These are phyloP conservation scores for Meyerozyma guilliermondii DNA, from an alignment of 1,139 yeast species.

Conservation along the genomic window DNA sequence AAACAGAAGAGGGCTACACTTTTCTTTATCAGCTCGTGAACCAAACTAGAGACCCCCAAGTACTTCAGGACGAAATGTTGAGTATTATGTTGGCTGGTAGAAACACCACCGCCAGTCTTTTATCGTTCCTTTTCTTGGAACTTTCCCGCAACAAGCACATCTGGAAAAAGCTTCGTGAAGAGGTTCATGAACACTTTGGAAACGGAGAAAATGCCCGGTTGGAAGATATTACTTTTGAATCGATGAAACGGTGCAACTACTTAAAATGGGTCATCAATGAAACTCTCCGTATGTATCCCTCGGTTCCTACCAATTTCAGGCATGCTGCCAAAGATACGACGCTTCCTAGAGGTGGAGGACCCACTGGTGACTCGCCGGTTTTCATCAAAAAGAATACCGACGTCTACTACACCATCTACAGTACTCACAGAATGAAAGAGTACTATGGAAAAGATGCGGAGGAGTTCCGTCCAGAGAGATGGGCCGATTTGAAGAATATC, in stretches of 20 bases:
- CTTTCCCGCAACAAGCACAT: slow-evolving; percentile 9
- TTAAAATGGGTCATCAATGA: slow-evolving; percentile 12
- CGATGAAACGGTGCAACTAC: slow-evolving; percentile 12
- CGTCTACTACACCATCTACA: slow-evolving; percentile 10
- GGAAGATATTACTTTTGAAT: slow-evolving; percentile 10
- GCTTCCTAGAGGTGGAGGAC: slow-evolving; percentile 12
- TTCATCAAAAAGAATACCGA: slow-evolving; percentile 11
- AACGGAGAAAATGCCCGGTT: slow-evolving; percentile 7
- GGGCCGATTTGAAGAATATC: slow-evolving; percentile 10
- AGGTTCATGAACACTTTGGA: slow-evolving; percentile 9
- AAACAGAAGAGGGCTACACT: slow-evolving; percentile 8
- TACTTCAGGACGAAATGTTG: slow-evolving; percentile 11
- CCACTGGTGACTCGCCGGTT: slow-evolving; percentile 9
- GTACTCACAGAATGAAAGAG: slow-evolving; percentile 8
- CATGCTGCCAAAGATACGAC: slow-evolving; percentile 10
- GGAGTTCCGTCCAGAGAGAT: slow-evolving; percentile 12
- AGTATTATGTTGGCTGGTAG: slow-evolving; percentile 14
- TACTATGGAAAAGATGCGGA: slow-evolving; percentile 10
- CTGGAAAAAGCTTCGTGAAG: slow-evolving; percentile 8
- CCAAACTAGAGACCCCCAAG: slow-evolving; percentile 11
- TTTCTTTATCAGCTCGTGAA: slow-evolving; percentile 14
- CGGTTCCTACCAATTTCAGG: slow-evolving; percentile 12
- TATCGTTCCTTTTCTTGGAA: slow-evolving; percentile 12
- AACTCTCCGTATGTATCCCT: slow-evolving; percentile 11
- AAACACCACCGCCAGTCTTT: slow-evolving; percentile 13